Conservation (phyloP, 176 grass and related monocot species). For the Pontederia crassipes region DNA sequence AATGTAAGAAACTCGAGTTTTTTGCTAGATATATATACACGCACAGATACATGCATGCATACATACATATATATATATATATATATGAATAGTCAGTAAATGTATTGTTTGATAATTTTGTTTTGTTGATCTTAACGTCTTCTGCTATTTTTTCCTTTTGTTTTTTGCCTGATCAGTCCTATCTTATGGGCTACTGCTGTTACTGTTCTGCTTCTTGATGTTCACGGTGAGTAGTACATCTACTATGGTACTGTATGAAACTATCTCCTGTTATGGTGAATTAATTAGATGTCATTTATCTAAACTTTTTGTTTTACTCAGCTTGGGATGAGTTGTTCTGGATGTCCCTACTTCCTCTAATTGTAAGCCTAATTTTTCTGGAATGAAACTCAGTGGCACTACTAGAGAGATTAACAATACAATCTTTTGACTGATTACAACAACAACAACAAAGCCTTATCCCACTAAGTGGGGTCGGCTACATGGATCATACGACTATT, state of each 20-base stretch:
- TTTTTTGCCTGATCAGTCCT: constrained; percentile 34
- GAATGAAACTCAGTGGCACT: not conserved
- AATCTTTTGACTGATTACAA: too few species aligned
- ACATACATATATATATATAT: too few species aligned
- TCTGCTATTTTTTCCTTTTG: constrained; percentile 16
- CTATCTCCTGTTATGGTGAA: not conserved
- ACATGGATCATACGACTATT: too few species aligned
- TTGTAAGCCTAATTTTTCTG: constrained; percentile 42
- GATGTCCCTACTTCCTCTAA: constrained; percentile 28
- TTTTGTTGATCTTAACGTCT: not conserved
- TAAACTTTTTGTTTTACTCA: constrained; percentile 23
- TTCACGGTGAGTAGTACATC: constrained; percentile 52
- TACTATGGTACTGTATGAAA: not conserved
- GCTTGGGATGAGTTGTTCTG: too few species aligned
- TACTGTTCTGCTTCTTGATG: constrained; percentile 67
- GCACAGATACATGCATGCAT: too few species aligned
- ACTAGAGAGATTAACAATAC: too few species aligned
- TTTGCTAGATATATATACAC: not conserved
- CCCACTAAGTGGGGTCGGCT: too few species aligned
- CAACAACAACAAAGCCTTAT: too few species aligned
- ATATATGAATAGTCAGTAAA: not conserved
- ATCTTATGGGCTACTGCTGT: constrained; percentile 67
- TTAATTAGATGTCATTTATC: not conserved
- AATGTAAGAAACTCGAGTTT: not conserved
- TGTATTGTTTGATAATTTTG: not conserved